These are phyloP conservation scores for Candida bentonensis DNA, from an alignment of 805 yeast genomes.

Conservation along the genomic window DNA sequence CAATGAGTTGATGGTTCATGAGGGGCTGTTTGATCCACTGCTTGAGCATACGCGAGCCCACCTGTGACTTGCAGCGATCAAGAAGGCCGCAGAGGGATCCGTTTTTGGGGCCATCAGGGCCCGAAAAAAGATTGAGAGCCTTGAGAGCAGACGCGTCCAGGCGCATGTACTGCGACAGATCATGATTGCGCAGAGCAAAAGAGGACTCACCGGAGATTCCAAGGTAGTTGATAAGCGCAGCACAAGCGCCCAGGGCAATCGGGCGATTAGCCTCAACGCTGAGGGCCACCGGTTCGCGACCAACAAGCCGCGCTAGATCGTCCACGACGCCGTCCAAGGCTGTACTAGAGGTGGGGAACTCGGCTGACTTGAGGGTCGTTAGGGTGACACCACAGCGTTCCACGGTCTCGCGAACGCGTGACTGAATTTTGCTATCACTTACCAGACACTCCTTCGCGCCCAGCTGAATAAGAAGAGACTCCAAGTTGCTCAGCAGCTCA, in stretches of 20 bases:
- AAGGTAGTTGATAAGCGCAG: slow-evolving; percentile 58
- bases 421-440: slow-evolving; percentile 29
- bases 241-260: slow-evolving; percentile 45
- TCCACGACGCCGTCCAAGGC: slow-evolving; percentile 44
- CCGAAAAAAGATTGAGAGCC: slow-evolving; percentile 65
- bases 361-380: slow-evolving; percentile 42
- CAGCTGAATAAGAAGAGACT: slow-evolving; percentile 71
- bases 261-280: slow-evolving; percentile 30
- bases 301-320: slow-evolving; percentile 61
- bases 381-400: slow-evolving; percentile 67
- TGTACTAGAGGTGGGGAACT: slow-evolving; percentile 30
- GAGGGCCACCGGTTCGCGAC: slow-evolving; percentile 26
- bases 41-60: slow-evolving; percentile 77
- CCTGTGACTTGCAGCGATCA: slow-evolving; percentile 75
- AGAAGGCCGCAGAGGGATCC: slow-evolving; percentile 68
- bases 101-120: slow-evolving; percentile 31
- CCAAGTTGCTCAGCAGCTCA: slow-evolving; percentile 75
- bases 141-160: slow-evolving; percentile 81
- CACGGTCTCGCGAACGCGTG: slow-evolving; percentile 55
- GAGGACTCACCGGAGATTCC: slow-evolving; percentile 42
- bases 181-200: slow-evolving; percentile 46
- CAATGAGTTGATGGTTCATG: slow-evolving; percentile 45
- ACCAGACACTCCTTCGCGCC: slow-evolving; percentile 78
- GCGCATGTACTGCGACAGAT: slow-evolving; percentile 70
- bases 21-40: slow-evolving; percentile 97